These are phyloP conservation scores for Rhodamnia rubescens DNA, from an alignment of 345 rosid genomes.

Conservation along the genomic window DNA sequence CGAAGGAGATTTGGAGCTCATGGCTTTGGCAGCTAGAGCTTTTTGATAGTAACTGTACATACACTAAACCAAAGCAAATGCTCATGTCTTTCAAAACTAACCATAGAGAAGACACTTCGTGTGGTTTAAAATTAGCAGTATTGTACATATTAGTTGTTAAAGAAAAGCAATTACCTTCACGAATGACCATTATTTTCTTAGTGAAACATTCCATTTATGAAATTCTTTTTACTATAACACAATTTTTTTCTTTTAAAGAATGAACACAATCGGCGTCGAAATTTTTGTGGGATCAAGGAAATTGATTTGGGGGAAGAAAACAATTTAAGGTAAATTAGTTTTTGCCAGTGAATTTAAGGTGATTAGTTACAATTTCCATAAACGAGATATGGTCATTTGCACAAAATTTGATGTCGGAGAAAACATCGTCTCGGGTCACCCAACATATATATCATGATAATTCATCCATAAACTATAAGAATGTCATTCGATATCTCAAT, in stretches of 20 bases:
- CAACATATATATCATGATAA: neutral
- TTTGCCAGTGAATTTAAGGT: too few species aligned
- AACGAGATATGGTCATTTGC: neutral
- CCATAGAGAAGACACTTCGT: neutral
- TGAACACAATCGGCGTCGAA: neutral
- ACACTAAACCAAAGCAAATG: neutral
- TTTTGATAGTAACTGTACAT: too few species aligned
- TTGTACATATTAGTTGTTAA: neutral
- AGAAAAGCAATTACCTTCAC: neutral
- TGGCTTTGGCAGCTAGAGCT: neutral
- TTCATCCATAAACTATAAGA: neutral
- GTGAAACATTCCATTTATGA: neutral
- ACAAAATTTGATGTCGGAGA: rapidly evolving
- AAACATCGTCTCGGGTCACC: neutral
- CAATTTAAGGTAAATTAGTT: too few species aligned
- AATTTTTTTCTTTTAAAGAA: neutral
- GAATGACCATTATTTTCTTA: neutral
- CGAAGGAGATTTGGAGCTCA: neutral
- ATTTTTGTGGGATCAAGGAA: too few species aligned
- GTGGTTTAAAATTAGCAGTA: neutral
- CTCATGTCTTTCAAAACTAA: neutral
- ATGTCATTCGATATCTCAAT: neutral
- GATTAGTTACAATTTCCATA: neutral
- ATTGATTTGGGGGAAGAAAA: too few species aligned
- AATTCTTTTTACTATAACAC: neutral